Conservation (phyloP, 495 filamentous ascomycete species). For the Extremus antarcticus region DNA sequence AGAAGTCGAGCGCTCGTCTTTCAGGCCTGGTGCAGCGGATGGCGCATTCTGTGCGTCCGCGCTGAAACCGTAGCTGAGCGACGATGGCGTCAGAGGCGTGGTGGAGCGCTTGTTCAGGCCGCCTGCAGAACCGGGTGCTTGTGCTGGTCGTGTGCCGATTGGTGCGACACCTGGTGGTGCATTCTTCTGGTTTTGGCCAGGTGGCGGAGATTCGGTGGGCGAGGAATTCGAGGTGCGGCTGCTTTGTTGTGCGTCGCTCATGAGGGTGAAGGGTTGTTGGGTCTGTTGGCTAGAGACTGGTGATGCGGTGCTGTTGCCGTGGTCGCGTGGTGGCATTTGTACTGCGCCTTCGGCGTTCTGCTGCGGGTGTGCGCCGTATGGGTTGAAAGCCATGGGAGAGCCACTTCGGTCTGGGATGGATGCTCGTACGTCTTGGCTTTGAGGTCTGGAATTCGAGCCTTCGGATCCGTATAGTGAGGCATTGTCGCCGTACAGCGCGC, state of each 20-base stretch:
- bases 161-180: conserved; percentile 63
- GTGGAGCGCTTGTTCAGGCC: conserved; percentile 75
- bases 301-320: conserved; percentile 82
- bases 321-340: conserved; percentile 36
- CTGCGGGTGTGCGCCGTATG: conserved; percentile 41
- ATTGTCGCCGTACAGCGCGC: conserved; percentile 77
- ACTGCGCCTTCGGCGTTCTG: conserved; percentile 32
- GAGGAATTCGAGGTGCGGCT: conserved; percentile 83
- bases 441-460: conserved; percentile 42
- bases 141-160: conserved; percentile 78
- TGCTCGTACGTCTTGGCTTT: conserved; percentile 45
- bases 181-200: conserved; percentile 36
- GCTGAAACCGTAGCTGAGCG: conserved; percentile 69
- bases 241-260: conserved; percentile 64
- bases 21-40: conserved; percentile 3
- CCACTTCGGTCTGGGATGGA: conserved; percentile 38
- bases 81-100: conserved; percentile 72
- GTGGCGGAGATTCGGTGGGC: conserved; percentile 76
- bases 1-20: conserved; percentile 50
- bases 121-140: conserved; percentile 45
- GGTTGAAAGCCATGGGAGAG: conserved; percentile 55
- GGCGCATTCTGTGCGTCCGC: conserved; percentile 33
- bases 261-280: conserved; percentile 52
- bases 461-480: conserved; percentile 55
- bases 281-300: conserved; percentile 58